Percentiles rank a stretch among this genome's conserved stretches.
These are phyloP conservation scores for Rhynchospora breviuscula DNA, from an alignment of 176 grass and related monocot species.

Conservation along the genomic window DNA sequence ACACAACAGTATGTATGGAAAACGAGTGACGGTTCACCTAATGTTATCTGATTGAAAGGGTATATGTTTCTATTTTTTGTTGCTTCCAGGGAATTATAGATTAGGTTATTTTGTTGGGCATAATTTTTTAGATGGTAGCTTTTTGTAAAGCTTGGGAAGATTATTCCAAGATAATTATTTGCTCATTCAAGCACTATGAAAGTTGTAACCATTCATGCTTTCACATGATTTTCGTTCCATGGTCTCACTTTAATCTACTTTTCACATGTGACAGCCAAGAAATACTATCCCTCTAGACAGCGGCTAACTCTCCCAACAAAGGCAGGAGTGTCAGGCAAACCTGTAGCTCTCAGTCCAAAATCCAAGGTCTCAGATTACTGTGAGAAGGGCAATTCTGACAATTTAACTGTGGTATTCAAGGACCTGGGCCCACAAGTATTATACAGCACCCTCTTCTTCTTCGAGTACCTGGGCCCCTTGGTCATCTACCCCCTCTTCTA, in stretches of 20 bases:
- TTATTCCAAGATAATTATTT: not conserved
- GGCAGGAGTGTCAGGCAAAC: conserved; percentile 47
- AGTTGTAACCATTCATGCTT: not conserved
- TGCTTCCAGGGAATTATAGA: not conserved
- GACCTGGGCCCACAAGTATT: conserved; percentile 78
- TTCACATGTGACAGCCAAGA: conserved; percentile 57
- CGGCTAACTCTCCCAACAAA: conserved; percentile 66
- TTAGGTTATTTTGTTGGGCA: not conserved
- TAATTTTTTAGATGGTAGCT: not conserved
- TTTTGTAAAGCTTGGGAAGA: not conserved
- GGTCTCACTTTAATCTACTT: not conserved
- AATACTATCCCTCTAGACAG: conserved; percentile 79
- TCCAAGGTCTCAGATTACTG: conserved; percentile 63
- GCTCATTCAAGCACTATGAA: not conserved
- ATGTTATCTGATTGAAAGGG: not conserved
- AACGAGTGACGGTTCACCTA: not conserved
- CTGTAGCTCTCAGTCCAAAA: conserved; percentile 66
- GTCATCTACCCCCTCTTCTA: conserved; percentile 91
- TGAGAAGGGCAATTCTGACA: conserved; percentile 45
- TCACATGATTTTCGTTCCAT: not conserved
- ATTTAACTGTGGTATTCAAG: conserved; percentile 77
- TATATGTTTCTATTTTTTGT: not conserved
- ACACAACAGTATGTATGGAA: not conserved
- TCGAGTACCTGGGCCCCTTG: conserved; percentile 79
- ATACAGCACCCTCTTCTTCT: conserved; percentile 94